Base-by-base conservation (phyloP, 2,329 filamentous ascomycete species). In the Neonectria ditissima region DNA sequence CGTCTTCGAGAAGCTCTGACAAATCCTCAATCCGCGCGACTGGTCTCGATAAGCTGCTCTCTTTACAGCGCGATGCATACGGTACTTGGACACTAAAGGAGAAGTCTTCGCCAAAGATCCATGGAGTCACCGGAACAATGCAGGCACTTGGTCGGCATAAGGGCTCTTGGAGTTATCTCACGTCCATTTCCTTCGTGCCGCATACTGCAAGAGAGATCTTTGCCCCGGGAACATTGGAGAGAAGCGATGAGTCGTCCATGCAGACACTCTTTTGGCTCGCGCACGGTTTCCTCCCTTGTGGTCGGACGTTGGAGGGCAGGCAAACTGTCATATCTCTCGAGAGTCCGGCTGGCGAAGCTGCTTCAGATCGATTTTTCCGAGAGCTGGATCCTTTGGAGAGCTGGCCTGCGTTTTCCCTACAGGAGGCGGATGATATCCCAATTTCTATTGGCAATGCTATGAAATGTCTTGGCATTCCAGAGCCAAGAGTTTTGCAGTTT, bases 221-320 rank as follows among this genome's bases (percentile, higher is more conserved):
- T 24, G 24, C 43, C 3, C 18, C 55, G 1, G 61, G 61, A 9
- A 44, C 55, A 16, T 3, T 24, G 3, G 55, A 52, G 37, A 44
- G 30, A 28, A 16, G 4, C 2, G 61, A 63, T 2, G n/a, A 16
- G 13, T 16, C 34, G 6, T 63, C 55, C 5, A 43, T 59, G 44
- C 55, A 63, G 20, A 51, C 61, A 13, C 34, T 63, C 18, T 63
- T 63, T 30, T 63, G 61, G 61, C 43, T 63, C 5, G 61, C 61
- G 0, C 55, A 63, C 22, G 61, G 61, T 5, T 63, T 63, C 43
- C 20, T 63, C 14, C 61, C 55, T 18, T 50, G 34, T 20, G 56
- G 61, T 14, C 18, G 48, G 4, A 63, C 44, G 1, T 13, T 51
- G 16, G 61, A 63, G 10, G 61, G 55, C 14, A 54, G 37, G 28